Evolutionary conservation across 371 early-diverging fungal species (phyloP), one percentile per base, ranked within the genome.

Genomic region (Haplosporangium sp.): DNA sequence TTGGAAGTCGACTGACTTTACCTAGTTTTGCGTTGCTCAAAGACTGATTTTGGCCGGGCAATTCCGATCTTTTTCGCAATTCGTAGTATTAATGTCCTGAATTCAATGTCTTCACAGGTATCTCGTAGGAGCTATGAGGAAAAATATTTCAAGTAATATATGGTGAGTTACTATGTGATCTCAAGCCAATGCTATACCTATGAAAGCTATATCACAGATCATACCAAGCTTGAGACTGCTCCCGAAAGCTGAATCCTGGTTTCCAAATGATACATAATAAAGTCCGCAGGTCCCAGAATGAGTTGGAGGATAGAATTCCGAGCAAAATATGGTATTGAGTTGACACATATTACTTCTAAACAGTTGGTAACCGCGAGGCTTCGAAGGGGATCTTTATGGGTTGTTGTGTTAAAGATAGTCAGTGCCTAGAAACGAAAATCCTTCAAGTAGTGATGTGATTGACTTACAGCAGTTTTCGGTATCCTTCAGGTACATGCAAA

Each of bases 221-320:
- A 63, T 71, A 81, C 74, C 71, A 81, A 20, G 20, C 5, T 37
- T 4, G 47, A 20, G 1, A 81, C 66, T 39, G 52, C 57, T 13
- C 63, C 66, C 4, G 75, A 48, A 13, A 82, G 70, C 2, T n/a
- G 50, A 35, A 75, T 66, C 11, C 75, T 58, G 1, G 72, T 69
- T 27, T 82, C 76, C 1, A 72, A 64, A 34, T 82, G 72, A 40
- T 82, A 65, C 52, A 82, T 11, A 20, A 82, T 66, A 61, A 75
- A 75, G 5, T 66, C 62, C 15, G 82, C 82, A 4, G 75, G 76
- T 3, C 72, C 76, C 10, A 75, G 60, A 27, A 82, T 67, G 37
- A 72, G 63, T n/a, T 55, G 47, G 50, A 82, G 35, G 45, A 69
- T 40, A 17, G 63, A 69, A 5, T 61, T 72, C 3, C 76, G 47